phyloP scores from a whole-genome alignment of 495 filamentous ascomycete species.

The Lasiosphaeriaceae sp. region DNA sequence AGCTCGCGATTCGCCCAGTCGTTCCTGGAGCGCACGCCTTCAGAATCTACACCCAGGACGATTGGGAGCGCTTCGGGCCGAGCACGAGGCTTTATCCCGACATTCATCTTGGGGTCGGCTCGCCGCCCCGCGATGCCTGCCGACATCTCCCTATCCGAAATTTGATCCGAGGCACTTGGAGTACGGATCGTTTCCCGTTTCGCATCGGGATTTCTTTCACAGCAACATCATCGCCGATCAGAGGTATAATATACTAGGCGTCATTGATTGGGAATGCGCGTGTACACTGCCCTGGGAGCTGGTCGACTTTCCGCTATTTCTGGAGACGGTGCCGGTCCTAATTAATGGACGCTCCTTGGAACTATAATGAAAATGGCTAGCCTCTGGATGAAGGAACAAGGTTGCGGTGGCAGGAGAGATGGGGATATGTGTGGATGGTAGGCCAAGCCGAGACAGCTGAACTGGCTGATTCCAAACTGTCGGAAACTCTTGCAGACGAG shows the following conservation, averaged over 20 bases:
- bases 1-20: too few relatives aligned
- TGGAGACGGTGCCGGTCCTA: slow-evolving; percentile 1
- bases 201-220: slow-evolving; percentile 29
- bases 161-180: too few relatives aligned
- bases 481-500: background rate
- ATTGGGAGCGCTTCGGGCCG: too few relatives aligned
- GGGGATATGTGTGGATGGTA: slow-evolving; percentile 13
- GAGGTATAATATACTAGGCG: slow-evolving; percentile 24
- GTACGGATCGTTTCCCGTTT: slow-evolving; percentile 26
- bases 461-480: background rate
- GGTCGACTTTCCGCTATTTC: slow-evolving; percentile 8
- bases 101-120: too few relatives aligned
- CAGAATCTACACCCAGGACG: too few relatives aligned
- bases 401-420: slow-evolving; percentile 8
- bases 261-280: slow-evolving; percentile 36
- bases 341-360: slow-evolving; percentile 5
- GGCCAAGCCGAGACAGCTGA: background rate
- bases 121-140: too few relatives aligned
- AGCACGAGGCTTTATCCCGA: too few relatives aligned
- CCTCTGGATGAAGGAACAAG: slow-evolving; percentile 8
- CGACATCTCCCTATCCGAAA: too few relatives aligned
- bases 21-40: too few relatives aligned
- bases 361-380: slow-evolving; percentile 9
- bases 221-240: slow-evolving; percentile 36
- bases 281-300: slow-evolving; percentile 28